Evolutionary conservation across 257 asterid species (phyloP).

Genomic region (Capsicum rhomboideum): DNA sequence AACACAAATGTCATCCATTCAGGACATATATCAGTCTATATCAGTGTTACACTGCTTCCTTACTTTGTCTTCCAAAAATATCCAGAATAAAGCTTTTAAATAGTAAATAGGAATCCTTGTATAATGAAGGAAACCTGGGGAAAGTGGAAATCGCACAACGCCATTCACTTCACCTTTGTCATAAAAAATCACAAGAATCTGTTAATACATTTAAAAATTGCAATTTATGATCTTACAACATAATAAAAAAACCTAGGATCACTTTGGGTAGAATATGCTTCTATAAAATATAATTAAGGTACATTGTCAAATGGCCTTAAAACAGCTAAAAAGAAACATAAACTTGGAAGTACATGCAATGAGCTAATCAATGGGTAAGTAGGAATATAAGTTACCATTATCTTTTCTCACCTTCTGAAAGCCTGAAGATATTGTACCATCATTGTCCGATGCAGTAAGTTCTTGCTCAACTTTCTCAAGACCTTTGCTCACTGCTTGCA

Average conservation of each 20-base stretch:
- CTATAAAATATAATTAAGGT: neutral
- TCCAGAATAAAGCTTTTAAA: neutral
- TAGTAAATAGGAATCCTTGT: neutral
- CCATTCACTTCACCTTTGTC: neutral
- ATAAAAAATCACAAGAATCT: neutral
- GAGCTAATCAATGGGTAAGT: neutral
- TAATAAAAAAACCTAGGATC: neutral
- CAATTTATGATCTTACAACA: neutral
- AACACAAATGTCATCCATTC: neutral
- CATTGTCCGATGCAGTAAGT: constrained; percentile 77
- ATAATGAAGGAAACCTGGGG: neutral
- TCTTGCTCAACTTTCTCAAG: constrained; percentile 97
- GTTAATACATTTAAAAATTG: neutral
- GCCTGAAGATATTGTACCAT: constrained; percentile 80
- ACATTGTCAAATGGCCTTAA: neutral
- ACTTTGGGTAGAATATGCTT: neutral
- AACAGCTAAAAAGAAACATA: neutral
- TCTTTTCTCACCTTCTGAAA: constrained; percentile 64
- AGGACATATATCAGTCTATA: neutral
- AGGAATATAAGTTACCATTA: neutral
- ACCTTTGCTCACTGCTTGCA: constrained; percentile 98
- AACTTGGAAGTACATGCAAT: neutral
- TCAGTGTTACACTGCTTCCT: neutral
- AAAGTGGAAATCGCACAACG: neutral
- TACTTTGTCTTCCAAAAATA: neutral